A percentile compares a stretch with the other conserved stretches of the same genome.
These are phyloP conservation scores for Gossypium anomalum DNA, from an alignment of 345 rosid genomes.

Conservation along the genomic window DNA sequence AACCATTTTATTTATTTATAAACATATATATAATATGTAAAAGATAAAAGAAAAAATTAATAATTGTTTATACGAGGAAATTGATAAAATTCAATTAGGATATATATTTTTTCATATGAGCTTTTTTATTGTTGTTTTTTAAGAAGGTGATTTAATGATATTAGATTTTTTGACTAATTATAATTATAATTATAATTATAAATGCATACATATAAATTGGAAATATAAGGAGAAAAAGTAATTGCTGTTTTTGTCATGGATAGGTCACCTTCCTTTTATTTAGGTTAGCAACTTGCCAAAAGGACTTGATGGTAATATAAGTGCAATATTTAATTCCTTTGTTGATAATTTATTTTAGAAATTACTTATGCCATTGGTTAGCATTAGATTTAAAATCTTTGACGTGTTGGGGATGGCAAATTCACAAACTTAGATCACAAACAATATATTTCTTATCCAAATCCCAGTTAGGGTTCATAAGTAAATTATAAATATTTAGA, in stretches of 20 bases:
- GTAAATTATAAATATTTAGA: too few species aligned
- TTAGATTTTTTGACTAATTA: not conserved
- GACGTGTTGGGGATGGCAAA: not conserved
- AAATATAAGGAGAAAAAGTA: not conserved
- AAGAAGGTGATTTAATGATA: not conserved
- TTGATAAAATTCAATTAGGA: too few species aligned
- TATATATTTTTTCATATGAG: not conserved
- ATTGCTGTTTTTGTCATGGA: not conserved
- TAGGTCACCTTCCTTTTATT: not conserved
- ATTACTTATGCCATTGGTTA: not conserved
- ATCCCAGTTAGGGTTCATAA: too few species aligned
- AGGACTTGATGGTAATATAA: constrained; percentile 6
- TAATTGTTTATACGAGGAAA: too few species aligned
- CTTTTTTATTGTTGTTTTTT: not conserved
- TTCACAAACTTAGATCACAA: not conserved
- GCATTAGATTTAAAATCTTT: not conserved
- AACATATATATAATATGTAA: too few species aligned
- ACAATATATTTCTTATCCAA: not conserved
- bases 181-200: not conserved
- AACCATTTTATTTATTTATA: too few species aligned
- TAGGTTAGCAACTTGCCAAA: not conserved
- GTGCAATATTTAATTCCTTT: not conserved
- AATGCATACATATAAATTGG: too few species aligned
- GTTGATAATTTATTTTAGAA: not conserved
- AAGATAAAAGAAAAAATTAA: too few species aligned